Percentiles rank a stretch among this genome's conserved stretches.
phyloP scores from a whole-genome alignment of 495 filamentous ascomycete species.

The Talaromyces adpressus region DNA sequence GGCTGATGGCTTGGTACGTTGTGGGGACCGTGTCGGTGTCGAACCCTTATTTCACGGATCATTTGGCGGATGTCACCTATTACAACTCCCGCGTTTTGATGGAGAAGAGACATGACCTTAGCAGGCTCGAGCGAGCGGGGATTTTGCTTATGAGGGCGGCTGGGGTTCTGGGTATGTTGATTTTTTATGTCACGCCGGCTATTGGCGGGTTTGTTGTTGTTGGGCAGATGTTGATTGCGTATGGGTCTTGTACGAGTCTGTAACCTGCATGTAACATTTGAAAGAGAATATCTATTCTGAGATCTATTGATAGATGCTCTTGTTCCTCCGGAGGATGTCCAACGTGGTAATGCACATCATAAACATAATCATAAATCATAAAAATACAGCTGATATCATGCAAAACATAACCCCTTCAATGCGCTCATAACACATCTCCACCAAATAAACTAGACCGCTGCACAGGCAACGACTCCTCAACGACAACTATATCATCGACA shows the following conservation, averaged over 20 bases:
- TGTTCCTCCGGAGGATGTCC: background rate
- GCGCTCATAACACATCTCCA: background rate
- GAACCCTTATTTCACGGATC: background rate
- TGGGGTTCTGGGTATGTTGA: background rate
- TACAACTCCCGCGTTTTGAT: background rate
- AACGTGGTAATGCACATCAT: background rate
- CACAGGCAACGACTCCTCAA: background rate
- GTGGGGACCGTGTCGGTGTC: background rate
- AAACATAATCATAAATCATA: background rate
- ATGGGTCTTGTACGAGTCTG: background rate
- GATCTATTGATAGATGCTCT: background rate
- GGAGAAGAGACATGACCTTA: background rate
- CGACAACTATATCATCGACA: background rate
- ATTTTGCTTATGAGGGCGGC: background rate
- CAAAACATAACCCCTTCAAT: background rate
- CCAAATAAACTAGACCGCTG: conserved; percentile 3
- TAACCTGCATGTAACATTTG: background rate
- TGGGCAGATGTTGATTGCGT: conserved; percentile 13
- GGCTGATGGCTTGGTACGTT: conserved; percentile 5
- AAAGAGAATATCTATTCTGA: background rate
- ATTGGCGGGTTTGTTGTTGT: conserved; percentile 25
- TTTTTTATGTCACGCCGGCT: conserved; percentile 15
- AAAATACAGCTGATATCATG: background rate
- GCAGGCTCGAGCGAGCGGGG: background rate
- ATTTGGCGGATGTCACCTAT: background rate